These are phyloP conservation scores for Amylocarpus encephaloides DNA, from an alignment of 2,329 filamentous ascomycete species.

Conservation along the genomic window DNA sequence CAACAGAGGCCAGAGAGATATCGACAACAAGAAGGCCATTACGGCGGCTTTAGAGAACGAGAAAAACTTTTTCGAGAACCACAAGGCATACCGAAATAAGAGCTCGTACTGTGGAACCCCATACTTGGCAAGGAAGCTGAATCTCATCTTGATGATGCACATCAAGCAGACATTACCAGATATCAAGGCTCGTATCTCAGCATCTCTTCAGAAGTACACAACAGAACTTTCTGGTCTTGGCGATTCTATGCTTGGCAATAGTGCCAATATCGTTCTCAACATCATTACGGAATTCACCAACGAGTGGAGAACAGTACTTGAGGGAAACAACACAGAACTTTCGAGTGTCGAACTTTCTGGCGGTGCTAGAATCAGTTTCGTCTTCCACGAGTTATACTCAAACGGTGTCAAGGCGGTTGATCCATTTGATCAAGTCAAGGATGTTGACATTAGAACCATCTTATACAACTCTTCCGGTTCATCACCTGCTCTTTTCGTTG, in stretches of 20 bases:
- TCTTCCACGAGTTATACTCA: conserved; percentile 97
- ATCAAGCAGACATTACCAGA: conserved; percentile 99
- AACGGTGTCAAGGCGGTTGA: conserved; percentile 98
- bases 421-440: conserved; percentile 95
- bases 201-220: conserved; percentile 86
- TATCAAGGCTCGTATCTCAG: conserved; percentile 95
- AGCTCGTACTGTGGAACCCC: conserved; percentile 97
- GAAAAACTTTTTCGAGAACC: conserved; percentile 95
- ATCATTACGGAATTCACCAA: conserved; percentile 99
- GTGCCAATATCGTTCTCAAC: conserved; percentile 91
- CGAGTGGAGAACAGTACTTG: conserved; percentile 91
- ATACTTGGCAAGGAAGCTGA: conserved; percentile 92
- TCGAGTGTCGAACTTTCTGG: conserved; percentile 92
- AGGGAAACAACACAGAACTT: conserved; percentile 93
- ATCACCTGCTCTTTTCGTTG: conserved; percentile 92
- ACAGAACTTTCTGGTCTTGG: conserved; percentile 76
- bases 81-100: conserved; percentile 98
- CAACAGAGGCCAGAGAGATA: conserved; percentile 95
- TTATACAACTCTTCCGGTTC: conserved; percentile 99
- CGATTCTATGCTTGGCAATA: conserved; percentile 93
- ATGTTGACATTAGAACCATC: conserved; percentile 93
- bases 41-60: conserved; percentile 85
- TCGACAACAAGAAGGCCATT: conserved; percentile 96
- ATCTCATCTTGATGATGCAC: conserved; percentile 99
- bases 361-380: conserved; percentile 96